Base-by-base conservation (phyloP, 495 filamentous ascomycete species). In the Penicillium dipodomyicola region DNA sequence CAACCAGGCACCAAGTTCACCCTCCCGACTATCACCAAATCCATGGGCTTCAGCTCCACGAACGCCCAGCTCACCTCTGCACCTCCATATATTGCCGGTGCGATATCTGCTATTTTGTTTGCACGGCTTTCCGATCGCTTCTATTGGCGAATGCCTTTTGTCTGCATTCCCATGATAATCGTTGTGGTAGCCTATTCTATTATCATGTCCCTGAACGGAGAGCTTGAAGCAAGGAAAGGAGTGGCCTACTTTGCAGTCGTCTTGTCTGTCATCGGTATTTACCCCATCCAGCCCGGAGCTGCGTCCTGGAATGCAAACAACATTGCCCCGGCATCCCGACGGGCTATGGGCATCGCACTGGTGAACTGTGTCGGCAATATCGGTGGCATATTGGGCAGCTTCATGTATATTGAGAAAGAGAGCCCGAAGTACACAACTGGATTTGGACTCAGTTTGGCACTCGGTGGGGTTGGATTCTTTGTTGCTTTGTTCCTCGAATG, bases 371-470 rank as follows among this genome's bases (percentile, higher is more conserved):
- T 60, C 9, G 58, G 52, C 20, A 60, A 56, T 47, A 9, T 30
- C 3, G 58, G 58, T 20, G 58, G 58, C 17, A 50, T 50, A n/a
- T 5, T 60, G 15, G 58, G 58, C 4, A 43, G 33, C 11, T 48
- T 49, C 29, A 60, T 60, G 23, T 60, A 56, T 30, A 23, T 60
- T 1, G 52, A 55, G 14, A 19, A 35, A 3, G 43, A 60, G 30
- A 49, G 23, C 2, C 48, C 58, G 20, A 42, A 23, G 17, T 41
- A 54, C 25, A n/a, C 27, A 0, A 45, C 52, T 12, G 52, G 52
- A 3, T 54, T 54, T 35, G 52, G 52, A 1, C 45, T 48, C 17
- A 48, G 45, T 30, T 11, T 48, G 45, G 45, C 45, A 11, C 45
- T 48, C n/a, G 45, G 27, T 19, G 45, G 25, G 27, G 27, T 48